Evolutionary conservation across 495 filamentous ascomycete genomes (phyloP).

Genomic region (Penicillium arizonense): DNA sequence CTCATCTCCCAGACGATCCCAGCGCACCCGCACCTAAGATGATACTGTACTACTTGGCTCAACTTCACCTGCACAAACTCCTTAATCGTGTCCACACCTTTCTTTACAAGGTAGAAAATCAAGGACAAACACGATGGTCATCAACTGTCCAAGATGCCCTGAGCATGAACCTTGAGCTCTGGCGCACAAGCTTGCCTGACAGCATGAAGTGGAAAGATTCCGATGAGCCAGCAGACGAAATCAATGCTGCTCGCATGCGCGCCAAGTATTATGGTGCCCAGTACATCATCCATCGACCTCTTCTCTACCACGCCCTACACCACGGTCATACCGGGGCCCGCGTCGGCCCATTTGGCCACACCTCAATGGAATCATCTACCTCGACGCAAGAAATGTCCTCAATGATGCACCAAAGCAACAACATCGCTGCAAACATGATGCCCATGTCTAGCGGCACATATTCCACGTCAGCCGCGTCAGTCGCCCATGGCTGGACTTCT

Average conservation of each 20-base stretch:
- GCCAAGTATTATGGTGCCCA: slow-evolving; percentile 93
- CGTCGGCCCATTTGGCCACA: slow-evolving; percentile 14
- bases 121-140: slow-evolving; percentile 29
- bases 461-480: slow-evolving; percentile 11
- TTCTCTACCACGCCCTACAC: slow-evolving; percentile 67
- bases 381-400: slow-evolving; percentile 32
- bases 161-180: slow-evolving; percentile 49
- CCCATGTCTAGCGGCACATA: slow-evolving; percentile 39
- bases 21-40: slow-evolving; percentile 41
- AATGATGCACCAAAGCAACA: slow-evolving; percentile 15
- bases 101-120: slow-evolving; percentile 65
- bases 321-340: slow-evolving; percentile 29
- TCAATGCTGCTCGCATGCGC: slow-evolving; percentile 65
- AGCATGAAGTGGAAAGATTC: slow-evolving; percentile 63
- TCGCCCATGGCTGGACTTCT: slow-evolving; percentile 12
- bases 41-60: slow-evolving; percentile 79
- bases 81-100: slow-evolving; percentile 81
- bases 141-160: slow-evolving; percentile 36
- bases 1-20: slow-evolving; percentile 31
- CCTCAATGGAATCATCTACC: slow-evolving; percentile 33
- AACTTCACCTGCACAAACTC: slow-evolving; percentile 80
- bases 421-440: slow-evolving; percentile 27
- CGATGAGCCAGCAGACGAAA: slow-evolving; percentile 55
- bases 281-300: slow-evolving; percentile 87
- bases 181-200: slow-evolving; percentile 42